These are phyloP conservation scores for Fistulinella prunicolor DNA, from an alignment of 768 basidiomycete genomes.

Conservation along the genomic window DNA sequence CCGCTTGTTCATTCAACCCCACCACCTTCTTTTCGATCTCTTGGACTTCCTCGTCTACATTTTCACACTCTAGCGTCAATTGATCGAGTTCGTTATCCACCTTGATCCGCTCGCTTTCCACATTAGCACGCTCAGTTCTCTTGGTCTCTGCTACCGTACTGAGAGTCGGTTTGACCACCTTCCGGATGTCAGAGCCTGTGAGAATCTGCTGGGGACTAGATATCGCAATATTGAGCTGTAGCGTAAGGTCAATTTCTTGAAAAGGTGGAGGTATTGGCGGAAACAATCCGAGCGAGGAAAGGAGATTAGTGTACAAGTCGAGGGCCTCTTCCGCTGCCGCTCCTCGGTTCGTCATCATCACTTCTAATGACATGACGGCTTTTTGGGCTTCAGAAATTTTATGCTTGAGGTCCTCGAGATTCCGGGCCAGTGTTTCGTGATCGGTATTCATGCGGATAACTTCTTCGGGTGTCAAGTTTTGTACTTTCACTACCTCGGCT, in stretches of 20 bases:
- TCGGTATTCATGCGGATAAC: conserved; percentile 89
- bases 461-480: conserved; percentile 91
- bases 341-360: conserved; percentile 74
- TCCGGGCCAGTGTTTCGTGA: conserved; percentile 71
- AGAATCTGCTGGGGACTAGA: conserved; percentile 69
- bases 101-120: conserved; percentile 77
- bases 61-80: conserved; percentile 72
- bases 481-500: conserved; percentile 66
- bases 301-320: conserved; percentile 71
- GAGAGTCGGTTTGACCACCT: conserved; percentile 74
- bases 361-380: conserved; percentile 74
- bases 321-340: conserved; percentile 81
- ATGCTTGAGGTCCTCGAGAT: conserved; percentile 70
- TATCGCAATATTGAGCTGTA: conserved; percentile 79
- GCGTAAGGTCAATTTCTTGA: conserved; percentile 68
- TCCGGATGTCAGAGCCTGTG: conserved; percentile 65
- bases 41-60: conserved; percentile 71
- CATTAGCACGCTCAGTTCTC: conserved; percentile 60
- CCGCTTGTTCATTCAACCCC: conserved; percentile 69
- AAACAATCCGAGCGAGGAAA: conserved; percentile 73
- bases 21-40: conserved; percentile 73
- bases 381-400: conserved; percentile 75
- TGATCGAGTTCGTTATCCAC: conserved; percentile 84
- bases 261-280: conserved; percentile 71
- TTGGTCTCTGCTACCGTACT: conserved; percentile 68